phyloP scores from a whole-genome alignment of 495 filamentous ascomycete species.

The Hypoxylon trugodes region DNA sequence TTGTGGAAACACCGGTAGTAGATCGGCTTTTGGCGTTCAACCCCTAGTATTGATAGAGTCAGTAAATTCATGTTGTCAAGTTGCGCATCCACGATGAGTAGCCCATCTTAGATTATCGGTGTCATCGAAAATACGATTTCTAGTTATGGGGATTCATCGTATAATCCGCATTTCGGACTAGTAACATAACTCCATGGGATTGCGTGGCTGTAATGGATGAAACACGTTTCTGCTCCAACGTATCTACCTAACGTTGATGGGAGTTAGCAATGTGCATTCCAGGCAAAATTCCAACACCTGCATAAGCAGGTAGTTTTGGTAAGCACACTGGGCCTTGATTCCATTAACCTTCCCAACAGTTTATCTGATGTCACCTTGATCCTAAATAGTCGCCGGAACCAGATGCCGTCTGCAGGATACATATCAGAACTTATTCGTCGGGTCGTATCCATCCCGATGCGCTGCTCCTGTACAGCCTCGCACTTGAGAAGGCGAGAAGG shows the following conservation, averaged over 20 bases:
- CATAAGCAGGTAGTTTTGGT: background rate
- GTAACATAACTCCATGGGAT: conserved; percentile 8
- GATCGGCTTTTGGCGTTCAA: background rate
- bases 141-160: conserved; percentile 8
- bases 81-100: background rate
- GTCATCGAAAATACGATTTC: conserved; percentile 10
- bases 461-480: conserved; percentile 8
- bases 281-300: background rate
- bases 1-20: background rate
- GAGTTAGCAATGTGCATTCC: background rate
- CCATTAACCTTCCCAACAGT: background rate
- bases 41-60: background rate
- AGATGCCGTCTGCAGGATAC: background rate
- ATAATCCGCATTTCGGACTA: background rate
- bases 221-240: conserved; percentile 29
- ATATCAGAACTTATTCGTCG: background rate
- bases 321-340: background rate
- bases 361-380: conserved; percentile 11
- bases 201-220: conserved; percentile 29
- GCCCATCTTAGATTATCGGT: background rate
- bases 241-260: conserved; percentile 6
- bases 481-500: background rate
- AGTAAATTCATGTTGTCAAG: background rate
- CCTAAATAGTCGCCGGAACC: background rate
- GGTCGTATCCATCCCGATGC: conserved; percentile 1